A percentile compares a stretch with the other conserved stretches of the same genome.
These are phyloP conservation scores for Leucocoprinus sp. DNA, from an alignment of 768 basidiomycete genomes.

Conservation along the genomic window DNA sequence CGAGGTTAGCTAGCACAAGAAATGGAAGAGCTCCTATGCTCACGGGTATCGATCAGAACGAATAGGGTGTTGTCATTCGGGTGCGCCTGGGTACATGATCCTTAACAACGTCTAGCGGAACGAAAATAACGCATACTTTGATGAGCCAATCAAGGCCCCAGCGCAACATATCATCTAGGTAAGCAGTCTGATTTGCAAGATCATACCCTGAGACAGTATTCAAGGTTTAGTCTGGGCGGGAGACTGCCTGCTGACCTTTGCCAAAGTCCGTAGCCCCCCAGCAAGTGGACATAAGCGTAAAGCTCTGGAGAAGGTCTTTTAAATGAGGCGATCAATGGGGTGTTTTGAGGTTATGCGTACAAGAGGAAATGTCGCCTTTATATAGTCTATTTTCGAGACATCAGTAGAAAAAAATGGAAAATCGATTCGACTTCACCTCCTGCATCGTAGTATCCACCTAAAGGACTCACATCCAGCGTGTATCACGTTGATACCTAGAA, in stretches of 20 bases:
- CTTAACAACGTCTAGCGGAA: background rate
- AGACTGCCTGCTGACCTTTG: constrained; percentile 36
- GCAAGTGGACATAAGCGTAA: constrained; percentile 75
- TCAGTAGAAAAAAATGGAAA: background rate
- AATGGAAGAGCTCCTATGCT: constrained; percentile 17
- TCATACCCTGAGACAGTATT: constrained; percentile 55
- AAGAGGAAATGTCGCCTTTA: constrained; percentile 82
- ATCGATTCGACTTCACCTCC: constrained; percentile 57
- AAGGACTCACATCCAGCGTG: background rate
- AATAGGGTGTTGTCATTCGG: constrained; percentile 63
- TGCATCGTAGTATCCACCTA: constrained; percentile 82
- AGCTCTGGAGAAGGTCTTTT: constrained; percentile 41
- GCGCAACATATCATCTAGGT: constrained; percentile 85
- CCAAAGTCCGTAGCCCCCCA: constrained; percentile 89
- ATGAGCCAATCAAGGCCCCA: constrained; percentile 93
- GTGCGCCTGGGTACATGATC: constrained; percentile 53
- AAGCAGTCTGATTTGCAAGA: constrained; percentile 76
- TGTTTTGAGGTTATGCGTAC: constrained; percentile 37
- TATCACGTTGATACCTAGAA: background rate
- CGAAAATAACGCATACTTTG: constrained; percentile 41
- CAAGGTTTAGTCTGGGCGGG: constrained; percentile 1
- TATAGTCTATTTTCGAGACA: constrained; percentile 50
- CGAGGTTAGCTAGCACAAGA: constrained; percentile 8
- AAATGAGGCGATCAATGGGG: background rate
- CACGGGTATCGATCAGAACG: constrained; percentile 68